Conservation (phyloP, 2,329 filamentous ascomycete genomes). For the Periglandula ipomoeae region DNA sequence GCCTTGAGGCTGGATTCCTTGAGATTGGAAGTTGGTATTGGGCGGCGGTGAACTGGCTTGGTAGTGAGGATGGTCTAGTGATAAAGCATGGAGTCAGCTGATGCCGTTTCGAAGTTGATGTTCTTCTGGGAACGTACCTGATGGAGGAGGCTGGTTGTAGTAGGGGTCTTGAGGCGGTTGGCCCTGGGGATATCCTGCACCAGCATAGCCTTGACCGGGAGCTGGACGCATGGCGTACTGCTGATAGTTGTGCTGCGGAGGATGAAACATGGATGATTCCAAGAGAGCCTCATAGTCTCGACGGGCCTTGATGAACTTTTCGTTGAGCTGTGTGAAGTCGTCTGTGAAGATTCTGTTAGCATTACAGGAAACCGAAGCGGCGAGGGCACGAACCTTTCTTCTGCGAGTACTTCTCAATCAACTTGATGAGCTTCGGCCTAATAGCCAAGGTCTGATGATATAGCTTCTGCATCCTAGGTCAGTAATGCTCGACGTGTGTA, state of each 20-base stretch:
- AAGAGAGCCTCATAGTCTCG: conserved; percentile 94
- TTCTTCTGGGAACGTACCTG: conserved; percentile 14
- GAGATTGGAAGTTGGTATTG: conserved; percentile 23
- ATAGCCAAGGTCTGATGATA: conserved; percentile 95
- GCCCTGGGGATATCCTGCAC: conserved; percentile 31
- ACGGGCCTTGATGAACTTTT: conserved; percentile 98
- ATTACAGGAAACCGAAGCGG: neutral
- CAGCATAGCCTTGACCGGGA: conserved; percentile 36
- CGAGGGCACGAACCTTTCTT: conserved; percentile 71
- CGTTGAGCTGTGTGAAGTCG: conserved; percentile 96
- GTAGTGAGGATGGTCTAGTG: conserved; percentile 38
- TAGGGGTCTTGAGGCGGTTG: conserved; percentile 49
- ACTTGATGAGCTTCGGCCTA: conserved; percentile 89
- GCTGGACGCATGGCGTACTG: conserved; percentile 51
- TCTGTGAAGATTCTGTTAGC: conserved; percentile 42
- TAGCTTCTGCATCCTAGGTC: conserved; percentile 43
- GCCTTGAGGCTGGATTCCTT: conserved; percentile 39
- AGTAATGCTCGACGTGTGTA: conserved; percentile 15
- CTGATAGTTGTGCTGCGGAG: conserved; percentile 70
- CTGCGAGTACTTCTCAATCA: conserved; percentile 98
- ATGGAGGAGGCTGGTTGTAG: conserved; percentile 51
- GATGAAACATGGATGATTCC: conserved; percentile 92
- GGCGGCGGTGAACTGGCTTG: conserved; percentile 37
- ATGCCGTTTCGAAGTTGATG: neutral
- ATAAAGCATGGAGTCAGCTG: conserved; percentile 9